Evolutionary conservation across 345 rosid genomes (phyloP), one percentile per base, ranked within the genome.

Genomic region (Eucalyptus sp.): DNA sequence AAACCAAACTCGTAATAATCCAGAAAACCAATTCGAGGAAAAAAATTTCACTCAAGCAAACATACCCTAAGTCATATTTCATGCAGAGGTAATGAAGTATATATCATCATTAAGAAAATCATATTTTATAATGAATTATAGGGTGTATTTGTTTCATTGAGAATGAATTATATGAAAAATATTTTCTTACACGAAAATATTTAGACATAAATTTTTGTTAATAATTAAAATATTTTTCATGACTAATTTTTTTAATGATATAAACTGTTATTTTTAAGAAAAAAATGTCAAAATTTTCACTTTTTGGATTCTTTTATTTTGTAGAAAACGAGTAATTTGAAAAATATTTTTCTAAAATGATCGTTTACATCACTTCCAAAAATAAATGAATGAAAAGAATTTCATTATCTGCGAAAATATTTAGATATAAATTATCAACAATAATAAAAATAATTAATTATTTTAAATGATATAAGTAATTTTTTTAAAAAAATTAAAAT

Each of bases 361-460:
- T 64, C 3, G 0, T n/a, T n/a, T 7, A 4, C 0, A 64, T 64
- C 0, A 4, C 3, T 64, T 13, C 3, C 1, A 14, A n/a, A 64
- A 64, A n/a, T 7, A 15, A 64, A n/a, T 16, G 4, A n/a, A 64
- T 3, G 4, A n/a, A n/a, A 29, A n/a, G 7, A 29, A 7, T 3
- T n/a, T 0, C 7, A 14, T 64, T 31, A 3, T 29, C 1, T 6
- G 1, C 0, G 1, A 64, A 64, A n/a, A 15, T 29, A 14, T n/a
- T 14, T 14, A n/a, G 3, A 2, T 7, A 14, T n/a, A 4, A 64
- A n/a, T 64, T 7, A 7, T 64, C 2, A 0, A 0, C 0, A 4
- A 64, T 13, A 13, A 64, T 14, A 15, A 64, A 62, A 29, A 52
- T 18, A 52, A 62, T 27, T 13, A 29, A 27, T 62, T 12, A 29